Conservation (phyloP, 192 early-diverging fungal species). For the Obelidium mucronatum region DNA sequence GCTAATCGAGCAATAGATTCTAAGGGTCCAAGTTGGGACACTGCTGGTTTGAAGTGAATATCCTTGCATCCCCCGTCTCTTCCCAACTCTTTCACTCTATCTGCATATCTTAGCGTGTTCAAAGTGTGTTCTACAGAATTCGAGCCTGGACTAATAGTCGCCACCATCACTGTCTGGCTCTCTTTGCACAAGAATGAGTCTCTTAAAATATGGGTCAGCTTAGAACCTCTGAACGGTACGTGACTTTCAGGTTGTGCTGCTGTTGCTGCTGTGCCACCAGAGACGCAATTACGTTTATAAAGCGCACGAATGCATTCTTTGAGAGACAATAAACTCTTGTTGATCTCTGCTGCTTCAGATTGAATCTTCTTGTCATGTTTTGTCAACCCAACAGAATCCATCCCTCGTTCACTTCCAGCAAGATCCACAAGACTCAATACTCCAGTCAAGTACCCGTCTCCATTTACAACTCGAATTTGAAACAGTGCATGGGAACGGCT, state of each 20-base stretch:
- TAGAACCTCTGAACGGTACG: conserved; percentile 53
- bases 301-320: conserved; percentile 58
- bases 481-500: conserved; percentile 53
- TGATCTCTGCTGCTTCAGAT: conserved; percentile 53
- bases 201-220: conserved; percentile 55
- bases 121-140: conserved; percentile 49
- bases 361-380: conserved; percentile 30
- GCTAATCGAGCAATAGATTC: no score
- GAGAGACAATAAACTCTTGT: conserved; percentile 51
- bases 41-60: no score
- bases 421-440: conserved; percentile 48
- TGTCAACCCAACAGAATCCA: not conserved
- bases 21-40: no score
- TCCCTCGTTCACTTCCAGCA: conserved; percentile 52
- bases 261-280: not conserved
- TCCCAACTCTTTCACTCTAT: conserved; percentile 48
- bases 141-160: conserved; percentile 49
- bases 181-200: conserved; percentile 46
- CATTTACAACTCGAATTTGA: conserved; percentile 36
- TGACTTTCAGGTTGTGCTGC: conserved; percentile 12
- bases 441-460: not conserved
- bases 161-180: conserved; percentile 51
- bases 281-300: conserved; percentile 14
- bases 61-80: conserved; percentile 2
- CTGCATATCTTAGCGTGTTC: conserved; percentile 55